Conservation (phyloP, 345 rosid species). For the Excoecaria agallocha region DNA sequence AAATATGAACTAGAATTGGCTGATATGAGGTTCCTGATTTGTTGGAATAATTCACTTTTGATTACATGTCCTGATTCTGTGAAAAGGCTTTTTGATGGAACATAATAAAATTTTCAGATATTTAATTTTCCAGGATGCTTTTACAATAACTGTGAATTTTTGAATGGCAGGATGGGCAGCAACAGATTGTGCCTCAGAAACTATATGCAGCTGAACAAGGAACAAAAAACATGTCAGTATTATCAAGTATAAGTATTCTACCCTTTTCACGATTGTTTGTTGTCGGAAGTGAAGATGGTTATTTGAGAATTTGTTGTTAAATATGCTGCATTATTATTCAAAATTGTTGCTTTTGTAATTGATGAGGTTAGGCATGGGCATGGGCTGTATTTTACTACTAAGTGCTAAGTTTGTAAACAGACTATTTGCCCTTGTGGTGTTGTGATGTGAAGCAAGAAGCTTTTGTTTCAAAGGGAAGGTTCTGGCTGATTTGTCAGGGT, state of each 20-base stretch:
- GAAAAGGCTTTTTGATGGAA: background rate
- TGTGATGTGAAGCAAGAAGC: background rate
- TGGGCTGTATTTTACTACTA: background rate
- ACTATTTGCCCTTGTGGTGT: background rate
- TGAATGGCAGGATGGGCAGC: slow-evolving; percentile 58
- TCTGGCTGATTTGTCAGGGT: background rate
- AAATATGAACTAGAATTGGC: background rate
- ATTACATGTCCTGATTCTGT: background rate
- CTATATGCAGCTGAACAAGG: slow-evolving; percentile 56
- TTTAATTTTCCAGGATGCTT: background rate
- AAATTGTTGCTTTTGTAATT: background rate
- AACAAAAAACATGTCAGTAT: slow-evolving; percentile 52
- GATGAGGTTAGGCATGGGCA: background rate
- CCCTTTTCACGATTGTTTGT: slow-evolving; percentile 75
- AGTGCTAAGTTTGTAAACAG: background rate
- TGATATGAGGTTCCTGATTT: background rate
- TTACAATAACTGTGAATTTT: background rate
- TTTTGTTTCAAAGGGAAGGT: background rate
- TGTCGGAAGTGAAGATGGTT: slow-evolving; percentile 86
- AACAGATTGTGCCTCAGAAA: slow-evolving; percentile 62
- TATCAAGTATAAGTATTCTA: slow-evolving; percentile 71
- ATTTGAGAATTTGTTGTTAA: slow-evolving; percentile 72
- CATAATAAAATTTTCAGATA: background rate
- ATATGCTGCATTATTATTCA: background rate
- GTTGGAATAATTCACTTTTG: background rate